A percentile compares a stretch with the other conserved stretches of the same genome.
phyloP scores from a whole-genome alignment of 805 yeast species.

The Candida mattraensis region DNA sequence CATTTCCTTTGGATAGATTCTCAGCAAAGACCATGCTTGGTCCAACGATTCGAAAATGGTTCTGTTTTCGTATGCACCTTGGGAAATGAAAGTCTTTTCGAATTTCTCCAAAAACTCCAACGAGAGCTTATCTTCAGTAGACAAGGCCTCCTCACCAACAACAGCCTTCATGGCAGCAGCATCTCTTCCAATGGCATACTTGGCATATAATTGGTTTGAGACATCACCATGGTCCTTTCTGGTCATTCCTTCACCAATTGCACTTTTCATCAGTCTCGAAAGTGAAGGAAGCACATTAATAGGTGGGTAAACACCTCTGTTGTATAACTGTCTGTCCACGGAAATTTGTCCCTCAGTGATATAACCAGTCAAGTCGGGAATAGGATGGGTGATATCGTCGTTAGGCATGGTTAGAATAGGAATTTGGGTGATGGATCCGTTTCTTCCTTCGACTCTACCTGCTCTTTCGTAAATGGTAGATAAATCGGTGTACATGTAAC shows the following conservation, averaged over 20 bases:
- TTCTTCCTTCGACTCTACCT: slow-evolving; percentile 99
- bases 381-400: slow-evolving; percentile 99
- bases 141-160: slow-evolving; percentile 99
- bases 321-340: slow-evolving; percentile 92
- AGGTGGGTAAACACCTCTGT: slow-evolving; percentile 98
- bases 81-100: slow-evolving; percentile 91
- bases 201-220: slow-evolving; percentile 97
- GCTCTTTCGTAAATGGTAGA: slow-evolving; percentile 99
- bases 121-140: slow-evolving; percentile 95
- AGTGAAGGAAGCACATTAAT: slow-evolving; percentile 96
- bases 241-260: slow-evolving; percentile 99
- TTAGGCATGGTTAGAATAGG: slow-evolving; percentile 99
- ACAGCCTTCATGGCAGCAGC: slow-evolving; percentile 99
- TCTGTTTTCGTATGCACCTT: slow-evolving; percentile 97
- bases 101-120: slow-evolving; percentile 97
- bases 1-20: slow-evolving; percentile 99
- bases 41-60: slow-evolving; percentile 92
- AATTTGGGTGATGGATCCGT: slow-evolving; percentile 98
- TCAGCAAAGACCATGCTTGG: slow-evolving; percentile 95
- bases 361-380: slow-evolving; percentile 99
- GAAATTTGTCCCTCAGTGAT: slow-evolving; percentile 99
- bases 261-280: slow-evolving; percentile 98
- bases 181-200: slow-evolving; percentile 99
- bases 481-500: slow-evolving; percentile 99
- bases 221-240: slow-evolving; percentile 99